Conservation (phyloP, 495 filamentous ascomycete species). For the Penicillium fimorum region DNA sequence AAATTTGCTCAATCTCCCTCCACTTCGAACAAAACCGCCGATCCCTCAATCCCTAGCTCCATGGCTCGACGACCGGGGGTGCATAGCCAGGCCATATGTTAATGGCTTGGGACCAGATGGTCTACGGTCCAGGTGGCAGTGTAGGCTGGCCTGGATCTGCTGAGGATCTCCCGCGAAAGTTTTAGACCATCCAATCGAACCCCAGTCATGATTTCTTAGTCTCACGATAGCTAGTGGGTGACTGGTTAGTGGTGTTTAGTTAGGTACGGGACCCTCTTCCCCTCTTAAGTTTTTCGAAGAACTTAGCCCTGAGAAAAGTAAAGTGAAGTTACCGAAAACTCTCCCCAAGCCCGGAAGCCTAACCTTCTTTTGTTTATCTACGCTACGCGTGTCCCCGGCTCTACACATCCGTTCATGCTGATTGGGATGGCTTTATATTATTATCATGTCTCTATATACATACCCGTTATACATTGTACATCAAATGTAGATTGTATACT, state of each 20-base stretch:
- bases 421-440: slow-evolving; percentile 13
- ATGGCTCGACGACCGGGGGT: slow-evolving; percentile 7
- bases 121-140: slow-evolving; percentile 1
- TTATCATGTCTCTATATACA: too few relatives aligned
- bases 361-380: slow-evolving; percentile 18
- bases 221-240: background rate
- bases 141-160: slow-evolving; percentile 33
- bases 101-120: background rate
- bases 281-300: slow-evolving; percentile 9
- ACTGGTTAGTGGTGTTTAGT: too few relatives aligned
- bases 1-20: background rate
- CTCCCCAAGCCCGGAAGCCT: slow-evolving; percentile 7
- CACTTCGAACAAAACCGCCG: slow-evolving; percentile 6
- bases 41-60: slow-evolving; percentile 2
- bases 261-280: slow-evolving; percentile 28
- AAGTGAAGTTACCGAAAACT: slow-evolving; percentile 28
- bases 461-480: too few relatives aligned
- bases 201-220: slow-evolving; percentile 10
- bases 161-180: slow-evolving; percentile 48
- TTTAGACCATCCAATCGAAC: slow-evolving; percentile 32
- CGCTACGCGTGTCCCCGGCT: slow-evolving; percentile 18
- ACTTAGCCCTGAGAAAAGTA: background rate
- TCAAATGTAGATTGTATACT: background rate
- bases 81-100: slow-evolving; percentile 7
- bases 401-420: slow-evolving; percentile 16